These are phyloP conservation scores for Coprinopsis strossmayeri DNA, from an alignment of 768 basidiomycete genomes.

Conservation along the genomic window DNA sequence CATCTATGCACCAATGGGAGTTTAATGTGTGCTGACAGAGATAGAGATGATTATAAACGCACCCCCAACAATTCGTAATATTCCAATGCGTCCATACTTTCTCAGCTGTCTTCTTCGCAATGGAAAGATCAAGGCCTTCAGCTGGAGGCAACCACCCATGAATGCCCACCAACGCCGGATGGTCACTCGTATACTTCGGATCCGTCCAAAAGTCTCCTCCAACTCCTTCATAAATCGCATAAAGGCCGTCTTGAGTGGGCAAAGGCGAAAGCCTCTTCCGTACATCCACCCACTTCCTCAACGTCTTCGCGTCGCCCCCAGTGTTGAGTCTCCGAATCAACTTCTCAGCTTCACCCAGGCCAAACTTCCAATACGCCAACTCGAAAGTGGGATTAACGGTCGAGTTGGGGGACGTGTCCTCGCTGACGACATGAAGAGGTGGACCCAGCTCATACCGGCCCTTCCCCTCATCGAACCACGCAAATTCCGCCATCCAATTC, in stretches of 20 bases:
- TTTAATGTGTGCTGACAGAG: no score
- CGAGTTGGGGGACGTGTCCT: constrained; percentile 48
- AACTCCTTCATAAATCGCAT: constrained; percentile 52
- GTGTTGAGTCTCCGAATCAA: constrained; percentile 44
- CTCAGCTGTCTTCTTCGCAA: constrained; percentile 42
- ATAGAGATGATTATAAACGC: constrained; percentile 15
- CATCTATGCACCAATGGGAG: constrained; percentile 41
- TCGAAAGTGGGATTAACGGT: constrained; percentile 55
- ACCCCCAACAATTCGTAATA: constrained; percentile 48
- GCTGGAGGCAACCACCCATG: constrained; percentile 54
- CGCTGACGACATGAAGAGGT: constrained; percentile 51
- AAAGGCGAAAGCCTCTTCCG: constrained; percentile 41
- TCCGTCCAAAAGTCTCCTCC: constrained; percentile 46
- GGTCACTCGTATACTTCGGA: constrained; percentile 45
- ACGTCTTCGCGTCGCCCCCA: constrained; percentile 32
- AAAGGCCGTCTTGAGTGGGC: constrained; percentile 39
- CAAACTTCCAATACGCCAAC: constrained; percentile 51
- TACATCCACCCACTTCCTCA: constrained; percentile 40
- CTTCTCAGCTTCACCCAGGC: constrained; percentile 38
- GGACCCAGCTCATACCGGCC: constrained; percentile 49
- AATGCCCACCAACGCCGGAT: constrained; percentile 50
- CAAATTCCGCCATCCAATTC: constrained; percentile 55
- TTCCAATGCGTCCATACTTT: constrained; percentile 53
- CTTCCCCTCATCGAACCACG: constrained; percentile 43
- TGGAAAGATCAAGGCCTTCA: constrained; percentile 36